A percentile compares a stretch with the other conserved stretches of the same genome.
Evolutionary conservation across 805 yeast species (phyloP).

Genomic region (Blastobotrys mokoenaii): DNA sequence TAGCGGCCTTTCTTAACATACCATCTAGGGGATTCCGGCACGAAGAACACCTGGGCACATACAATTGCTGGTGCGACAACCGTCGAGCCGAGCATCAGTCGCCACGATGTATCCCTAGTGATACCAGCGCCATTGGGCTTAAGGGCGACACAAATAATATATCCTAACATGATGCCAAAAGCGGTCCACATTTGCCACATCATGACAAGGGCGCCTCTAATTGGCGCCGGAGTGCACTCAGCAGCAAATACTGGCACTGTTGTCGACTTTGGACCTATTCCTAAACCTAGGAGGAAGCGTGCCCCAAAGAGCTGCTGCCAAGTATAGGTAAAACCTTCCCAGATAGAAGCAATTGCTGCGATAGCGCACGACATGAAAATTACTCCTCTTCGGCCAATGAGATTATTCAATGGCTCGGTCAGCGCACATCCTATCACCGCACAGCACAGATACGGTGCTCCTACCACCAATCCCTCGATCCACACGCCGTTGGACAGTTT

Average conservation of each 20-base stretch:
- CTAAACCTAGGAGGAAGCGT: constrained; percentile 51
- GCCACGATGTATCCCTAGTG: constrained; percentile 39
- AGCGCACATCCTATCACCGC: constrained; percentile 50
- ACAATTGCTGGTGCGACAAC: constrained; percentile 50
- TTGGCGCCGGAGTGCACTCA: constrained; percentile 50
- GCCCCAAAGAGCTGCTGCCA: constrained; percentile 56
- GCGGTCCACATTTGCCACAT: constrained; percentile 71
- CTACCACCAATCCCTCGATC: constrained; percentile 51
- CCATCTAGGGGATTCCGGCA: constrained; percentile 70
- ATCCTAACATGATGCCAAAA: constrained; percentile 62
- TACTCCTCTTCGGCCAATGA: constrained; percentile 51
- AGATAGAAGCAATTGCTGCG: constrained; percentile 51
- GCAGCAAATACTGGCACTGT: constrained; percentile 63
- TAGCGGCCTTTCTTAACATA: constrained; percentile 45
- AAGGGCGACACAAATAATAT: constrained; percentile 50
- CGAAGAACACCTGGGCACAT: constrained; percentile 42
- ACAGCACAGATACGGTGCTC: constrained; percentile 58
- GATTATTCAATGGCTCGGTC: constrained; percentile 44
- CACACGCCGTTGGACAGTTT: constrained; percentile 22
- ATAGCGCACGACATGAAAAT: constrained; percentile 50
- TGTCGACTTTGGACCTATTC: constrained; percentile 59
- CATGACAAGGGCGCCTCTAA: constrained; percentile 61
- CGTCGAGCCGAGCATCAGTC: constrained; percentile 60
- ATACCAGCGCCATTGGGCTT: constrained; percentile 36
- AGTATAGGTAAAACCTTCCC: constrained; percentile 54